Percentiles rank a stretch among this genome's conserved stretches.
These are phyloP conservation scores for Suillus tomentosus DNA, from an alignment of 768 basidiomycete species.

Conservation along the genomic window DNA sequence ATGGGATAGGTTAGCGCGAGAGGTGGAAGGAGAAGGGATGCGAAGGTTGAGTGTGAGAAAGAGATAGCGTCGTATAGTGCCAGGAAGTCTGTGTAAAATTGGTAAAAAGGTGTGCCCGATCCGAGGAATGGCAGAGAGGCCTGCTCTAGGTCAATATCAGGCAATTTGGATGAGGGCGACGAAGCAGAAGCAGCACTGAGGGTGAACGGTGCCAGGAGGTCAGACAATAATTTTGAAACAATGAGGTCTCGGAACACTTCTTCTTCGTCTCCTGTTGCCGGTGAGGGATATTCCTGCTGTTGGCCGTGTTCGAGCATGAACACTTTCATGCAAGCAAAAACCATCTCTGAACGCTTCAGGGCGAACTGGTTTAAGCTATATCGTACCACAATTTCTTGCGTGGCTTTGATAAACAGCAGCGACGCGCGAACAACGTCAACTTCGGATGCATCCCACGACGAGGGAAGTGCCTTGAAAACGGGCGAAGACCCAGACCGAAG, in stretches of 20 bases:
- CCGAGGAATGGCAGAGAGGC: conserved; percentile 65
- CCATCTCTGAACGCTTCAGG: conserved; percentile 33
- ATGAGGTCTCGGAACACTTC: conserved; percentile 82
- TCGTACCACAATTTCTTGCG: conserved; percentile 45
- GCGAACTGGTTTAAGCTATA: conserved; percentile 43
- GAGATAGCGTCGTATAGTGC: conserved; percentile 91
- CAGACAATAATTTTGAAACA: conserved; percentile 60
- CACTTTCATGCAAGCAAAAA: conserved; percentile 87
- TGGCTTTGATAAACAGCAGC: conserved; percentile 58
- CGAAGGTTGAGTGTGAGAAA: conserved; percentile 79
- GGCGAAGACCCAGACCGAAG: conserved; percentile 73
- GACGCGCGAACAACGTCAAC: conserved; percentile 72
- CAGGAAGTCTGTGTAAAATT: conserved; percentile 91
- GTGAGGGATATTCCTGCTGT: conserved; percentile 3
- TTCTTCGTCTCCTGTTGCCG: conserved; percentile 35
- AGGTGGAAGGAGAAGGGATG: conserved; percentile 72
- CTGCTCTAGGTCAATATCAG: conserved; percentile 44
- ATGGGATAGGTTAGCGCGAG: conserved; percentile 71
- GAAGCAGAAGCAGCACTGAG: conserved; percentile 9
- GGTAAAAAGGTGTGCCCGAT: conserved; percentile 78
- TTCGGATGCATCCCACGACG: conserved; percentile 78
- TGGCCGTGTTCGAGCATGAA: conserved; percentile 96
- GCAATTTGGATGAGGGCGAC: not conserved
- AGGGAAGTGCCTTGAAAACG: conserved; percentile 69
- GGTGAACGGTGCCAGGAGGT: conserved; percentile 61